Evolutionary conservation across 2,329 filamentous ascomycete species (phyloP), one percentile per base, ranked within the genome.

Genomic region (Ophiostoma triangulosporum): DNA sequence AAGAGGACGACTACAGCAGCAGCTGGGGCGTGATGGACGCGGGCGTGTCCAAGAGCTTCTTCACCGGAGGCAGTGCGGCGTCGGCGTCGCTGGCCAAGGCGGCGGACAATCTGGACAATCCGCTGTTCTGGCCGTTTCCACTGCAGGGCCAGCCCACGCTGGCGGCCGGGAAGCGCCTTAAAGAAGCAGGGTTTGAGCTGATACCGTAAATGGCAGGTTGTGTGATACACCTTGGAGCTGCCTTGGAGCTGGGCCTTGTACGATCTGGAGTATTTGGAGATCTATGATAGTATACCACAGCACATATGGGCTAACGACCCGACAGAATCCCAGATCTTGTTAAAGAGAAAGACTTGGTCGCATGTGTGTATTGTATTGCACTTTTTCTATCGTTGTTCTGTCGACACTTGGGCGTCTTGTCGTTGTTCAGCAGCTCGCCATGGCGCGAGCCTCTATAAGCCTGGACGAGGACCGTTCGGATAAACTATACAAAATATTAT

Each of bases 41-140:
- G 0, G 54, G 48, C 6, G 17, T 51, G 20, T 33, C 40, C 27
- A 51, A 51, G 6, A 48, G 48, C 17, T 51, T 53, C 12, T 49
- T 53, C 24, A 17, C 33, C 7, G 35, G 33, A 12, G 33, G 46
- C 35, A 48, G 53, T 6, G 51, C 54, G 12, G 36, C 53, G 4
- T 53, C 52, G 11, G 51, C 29, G n/a, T 48, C 52, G 31, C 27
- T 54, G 6, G 51, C 53, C 31, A 52, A 50, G 35, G 52, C 64
- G 7, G 68, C 68, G 0, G 69, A 70, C 22, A 64, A 60, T 20
- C 63, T 72, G 57, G 72, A 76, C 55, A 78, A 78, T 53, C 76
- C 76, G 17, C 64, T 80, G 2, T 80, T 80, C 59, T 81, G 77
- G 77, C 76, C 77, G 0, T 80, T 80, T 56, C 77, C 77, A 0